Percentiles rank a stretch among this genome's conserved stretches.
These are phyloP conservation scores for Salix brachista DNA, from an alignment of 345 rosid genomes.

Conservation along the genomic window DNA sequence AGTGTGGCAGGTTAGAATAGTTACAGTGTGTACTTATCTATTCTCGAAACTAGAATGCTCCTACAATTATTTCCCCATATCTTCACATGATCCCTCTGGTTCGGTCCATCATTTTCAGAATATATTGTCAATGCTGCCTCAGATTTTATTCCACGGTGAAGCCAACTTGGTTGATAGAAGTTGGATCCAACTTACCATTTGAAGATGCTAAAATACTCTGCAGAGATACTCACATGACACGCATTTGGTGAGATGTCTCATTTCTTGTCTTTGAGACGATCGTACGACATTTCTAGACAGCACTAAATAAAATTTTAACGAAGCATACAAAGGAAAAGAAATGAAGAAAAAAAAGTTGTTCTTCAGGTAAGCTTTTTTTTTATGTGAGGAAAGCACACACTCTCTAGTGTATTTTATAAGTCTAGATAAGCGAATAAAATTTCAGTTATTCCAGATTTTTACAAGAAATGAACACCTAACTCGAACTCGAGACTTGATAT, in stretches of 20 bases:
- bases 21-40: background rate
- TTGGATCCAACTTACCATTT: too few relatives aligned
- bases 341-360: background rate
- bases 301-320: background rate
- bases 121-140: background rate
- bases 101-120: background rate
- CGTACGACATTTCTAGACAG: background rate
- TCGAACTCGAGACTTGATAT: too few relatives aligned
- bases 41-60: background rate
- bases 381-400: too few relatives aligned
- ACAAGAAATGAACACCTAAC: accelerated
- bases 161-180: background rate
- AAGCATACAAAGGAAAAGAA: background rate
- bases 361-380: background rate
- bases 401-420: too few relatives aligned
- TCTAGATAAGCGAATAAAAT: too few relatives aligned
- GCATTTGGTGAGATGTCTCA: background rate
- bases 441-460: accelerated
- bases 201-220: background rate
- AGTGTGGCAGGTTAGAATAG: background rate
- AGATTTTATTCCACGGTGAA: background rate
- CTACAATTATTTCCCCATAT: background rate
- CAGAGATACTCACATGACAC: background rate
- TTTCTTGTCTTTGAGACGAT: background rate
- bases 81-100: background rate